Base-by-base conservation (phyloP, 106 monocot genomes). In the Gastrodia elata region DNA sequence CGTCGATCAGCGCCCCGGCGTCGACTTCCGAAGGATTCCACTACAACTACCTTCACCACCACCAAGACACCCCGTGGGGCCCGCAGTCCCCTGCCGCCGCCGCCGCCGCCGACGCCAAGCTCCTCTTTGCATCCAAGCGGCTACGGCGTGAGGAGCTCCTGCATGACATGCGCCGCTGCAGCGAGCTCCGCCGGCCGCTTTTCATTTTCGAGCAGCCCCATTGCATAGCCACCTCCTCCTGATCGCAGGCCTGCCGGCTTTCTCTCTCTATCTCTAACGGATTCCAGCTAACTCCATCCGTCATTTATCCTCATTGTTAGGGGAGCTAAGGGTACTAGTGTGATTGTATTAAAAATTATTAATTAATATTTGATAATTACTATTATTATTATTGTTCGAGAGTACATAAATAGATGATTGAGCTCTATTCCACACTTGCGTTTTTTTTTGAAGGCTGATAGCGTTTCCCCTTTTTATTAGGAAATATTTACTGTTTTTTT, bases 191-290 rank as follows among this genome's bases (percentile, higher is more conserved):
- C 70, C 79, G 81, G 40, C 87, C 90, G 9, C 84, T 98, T 38
- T 98, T 98, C 83, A 78, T 98, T 38, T 91, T 83, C 79, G 97
- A 98, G 79, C 84, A 98, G 78, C 84, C 93, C 42, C 88, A 81
- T 75, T 98, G 93, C 88, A 83, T 98, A 48, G 91, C 88, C 71
- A 86, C 86, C 73, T 86, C 95, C 10, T 67, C 67, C 8, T 67
- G 67, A 67, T n/a, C n/a, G n/a, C n/a, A 1, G 7, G 14, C 18
- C 0, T n/a, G 52, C 22, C 52, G 9, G 11, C 18, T 52, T 36
- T 65, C 65, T 65, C 61, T 61, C 28, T 64, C 64, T 33, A 33
- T 56, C 56, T 58, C 57, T 25, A 58, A 57, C 6, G 52, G 32
- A 61, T 61, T 61, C 8, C 20, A 67, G 18, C 22, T 6, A 8